Percentiles rank a stretch among this genome's conserved stretches.
Conservation (phyloP, 164 flowering plant genomes). For the Brasenia schreberi region DNA sequence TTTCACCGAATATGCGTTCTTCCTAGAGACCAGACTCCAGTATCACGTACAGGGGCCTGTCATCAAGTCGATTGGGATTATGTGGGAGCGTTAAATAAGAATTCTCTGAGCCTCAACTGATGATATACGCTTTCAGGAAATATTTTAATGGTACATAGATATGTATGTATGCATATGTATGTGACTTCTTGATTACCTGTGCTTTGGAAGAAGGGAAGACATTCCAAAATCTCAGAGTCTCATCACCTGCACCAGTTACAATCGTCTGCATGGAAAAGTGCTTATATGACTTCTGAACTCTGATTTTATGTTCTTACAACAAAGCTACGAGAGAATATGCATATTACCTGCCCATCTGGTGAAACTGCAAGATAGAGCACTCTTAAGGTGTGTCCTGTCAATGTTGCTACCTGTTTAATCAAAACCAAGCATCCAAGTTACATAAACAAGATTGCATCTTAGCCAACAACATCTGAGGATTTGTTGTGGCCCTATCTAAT, state of each 20-base stretch:
- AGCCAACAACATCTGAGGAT: too few species aligned
- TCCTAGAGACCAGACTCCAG: conserved; percentile 86
- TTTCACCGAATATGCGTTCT: conserved; percentile 74
- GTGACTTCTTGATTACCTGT: conserved; percentile 21
- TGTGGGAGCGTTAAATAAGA: too few species aligned
- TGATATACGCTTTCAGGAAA: not conserved
- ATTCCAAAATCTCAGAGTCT: conserved; percentile 93
- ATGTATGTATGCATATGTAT: not conserved
- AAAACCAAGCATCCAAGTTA: not conserved
- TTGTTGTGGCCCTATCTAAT: too few species aligned
- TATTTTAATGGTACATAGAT: not conserved
- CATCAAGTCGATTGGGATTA: not conserved
- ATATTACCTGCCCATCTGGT: conserved; percentile 92
- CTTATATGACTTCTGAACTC: too few species aligned
- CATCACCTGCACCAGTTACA: conserved; percentile 98
- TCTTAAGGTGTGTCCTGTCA: conserved; percentile 85
- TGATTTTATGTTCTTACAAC: not conserved
- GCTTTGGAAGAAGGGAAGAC: conserved; percentile 82
- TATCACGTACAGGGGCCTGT: conserved; percentile 76
- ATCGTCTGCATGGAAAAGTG: conserved; percentile 51
- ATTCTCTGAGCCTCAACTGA: too few species aligned
- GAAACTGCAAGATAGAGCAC: conserved; percentile 93
- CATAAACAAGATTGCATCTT: too few species aligned
- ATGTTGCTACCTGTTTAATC: conserved; percentile 68
- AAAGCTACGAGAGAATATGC: not conserved